These are phyloP conservation scores for Lachnellula occidentalis DNA, from an alignment of 2,329 filamentous ascomycete species.

Conservation along the genomic window DNA sequence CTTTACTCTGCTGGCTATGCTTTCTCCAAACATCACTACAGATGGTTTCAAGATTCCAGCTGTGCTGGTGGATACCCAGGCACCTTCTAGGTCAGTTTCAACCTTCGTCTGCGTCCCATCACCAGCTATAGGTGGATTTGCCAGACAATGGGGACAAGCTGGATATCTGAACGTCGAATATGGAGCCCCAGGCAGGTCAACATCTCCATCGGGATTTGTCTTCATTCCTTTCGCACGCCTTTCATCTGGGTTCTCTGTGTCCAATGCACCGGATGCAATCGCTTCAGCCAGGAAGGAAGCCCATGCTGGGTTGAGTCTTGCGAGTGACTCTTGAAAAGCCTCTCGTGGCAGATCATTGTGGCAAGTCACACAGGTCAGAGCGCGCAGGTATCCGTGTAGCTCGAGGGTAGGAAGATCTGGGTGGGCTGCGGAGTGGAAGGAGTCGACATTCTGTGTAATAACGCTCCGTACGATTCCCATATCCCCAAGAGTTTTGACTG, in stretches of 20 bases:
- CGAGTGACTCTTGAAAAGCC: slow-evolving; percentile 70
- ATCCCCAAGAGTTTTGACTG: slow-evolving; percentile 64
- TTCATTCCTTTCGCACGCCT: slow-evolving; percentile 64
- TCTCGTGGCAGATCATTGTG: slow-evolving; percentile 63
- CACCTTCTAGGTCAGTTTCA: slow-evolving; percentile 72
- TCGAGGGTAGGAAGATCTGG: slow-evolving; percentile 71
- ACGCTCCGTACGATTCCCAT: slow-evolving; percentile 70
- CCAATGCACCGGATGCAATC: slow-evolving; percentile 66
- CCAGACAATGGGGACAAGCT: slow-evolving; percentile 74
- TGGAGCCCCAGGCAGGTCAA: slow-evolving; percentile 79
- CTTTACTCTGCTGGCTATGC: slow-evolving; percentile 66
- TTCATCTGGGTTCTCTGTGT: slow-evolving; percentile 70
- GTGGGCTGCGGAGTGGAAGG: slow-evolving; percentile 77
- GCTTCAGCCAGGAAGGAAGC: slow-evolving; percentile 67
- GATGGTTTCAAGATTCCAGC: slow-evolving; percentile 86
- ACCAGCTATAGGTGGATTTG: slow-evolving; percentile 49
- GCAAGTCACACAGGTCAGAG: slow-evolving; percentile 77
- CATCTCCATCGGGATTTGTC: slow-evolving; percentile 90
- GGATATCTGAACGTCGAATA: slow-evolving; percentile 91
- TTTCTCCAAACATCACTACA: slow-evolving; percentile 96
- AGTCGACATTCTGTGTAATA: slow-evolving; percentile 96
- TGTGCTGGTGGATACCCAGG: slow-evolving; percentile 60
- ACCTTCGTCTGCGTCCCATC: slow-evolving; percentile 55
- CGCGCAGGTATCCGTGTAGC: slow-evolving; percentile 84
- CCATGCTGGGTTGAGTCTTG: slow-evolving; percentile 82